phyloP scores from a whole-genome alignment of 1,284 basidiomycete genomes.

The Veloboletus limbatus region DNA sequence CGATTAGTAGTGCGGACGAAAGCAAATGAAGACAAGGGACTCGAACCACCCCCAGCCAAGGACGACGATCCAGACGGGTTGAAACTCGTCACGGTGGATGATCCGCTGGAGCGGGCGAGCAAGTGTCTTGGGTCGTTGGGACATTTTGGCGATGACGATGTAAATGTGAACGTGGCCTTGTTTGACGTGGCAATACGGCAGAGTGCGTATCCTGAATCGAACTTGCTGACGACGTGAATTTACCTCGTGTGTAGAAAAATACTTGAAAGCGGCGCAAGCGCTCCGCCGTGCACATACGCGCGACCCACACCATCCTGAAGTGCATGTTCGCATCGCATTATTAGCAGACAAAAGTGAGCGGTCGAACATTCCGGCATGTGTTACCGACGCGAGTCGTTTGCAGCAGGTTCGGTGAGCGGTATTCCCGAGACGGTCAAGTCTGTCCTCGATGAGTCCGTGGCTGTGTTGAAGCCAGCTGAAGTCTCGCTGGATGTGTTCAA shows the following conservation, averaged over 20 bases:
- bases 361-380: background rate
- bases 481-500: slow-evolving; percentile 66
- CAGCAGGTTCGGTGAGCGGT: slow-evolving; percentile 44
- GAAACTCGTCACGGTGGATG: slow-evolving; percentile 61
- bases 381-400: background rate
- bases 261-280: slow-evolving; percentile 74
- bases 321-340: slow-evolving; percentile 72
- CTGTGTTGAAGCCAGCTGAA: slow-evolving; percentile 54
- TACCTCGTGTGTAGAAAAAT: slow-evolving; percentile 60
- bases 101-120: slow-evolving; percentile 76
- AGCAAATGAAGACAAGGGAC: slow-evolving; percentile 72
- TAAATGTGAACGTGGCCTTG: slow-evolving; percentile 72
- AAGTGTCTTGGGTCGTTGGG: slow-evolving; percentile 73
- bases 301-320: slow-evolving; percentile 57
- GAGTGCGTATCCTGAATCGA: slow-evolving; percentile 43
- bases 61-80: slow-evolving; percentile 86
- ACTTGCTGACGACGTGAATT: background rate
- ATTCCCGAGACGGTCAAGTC: slow-evolving; percentile 42
- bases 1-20: slow-evolving; percentile 31
- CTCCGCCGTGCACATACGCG: slow-evolving; percentile 60
- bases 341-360: slow-evolving; percentile 55
- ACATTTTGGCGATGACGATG: slow-evolving; percentile 46
- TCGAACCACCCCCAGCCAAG: slow-evolving; percentile 54
- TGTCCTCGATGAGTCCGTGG: slow-evolving; percentile 45
- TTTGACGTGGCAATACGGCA: slow-evolving; percentile 80